Percentiles rank a stretch among this genome's conserved stretches.
These are phyloP conservation scores for Luzula sylvatica DNA, from an alignment of 176 grass and related monocot genomes.

Conservation along the genomic window DNA sequence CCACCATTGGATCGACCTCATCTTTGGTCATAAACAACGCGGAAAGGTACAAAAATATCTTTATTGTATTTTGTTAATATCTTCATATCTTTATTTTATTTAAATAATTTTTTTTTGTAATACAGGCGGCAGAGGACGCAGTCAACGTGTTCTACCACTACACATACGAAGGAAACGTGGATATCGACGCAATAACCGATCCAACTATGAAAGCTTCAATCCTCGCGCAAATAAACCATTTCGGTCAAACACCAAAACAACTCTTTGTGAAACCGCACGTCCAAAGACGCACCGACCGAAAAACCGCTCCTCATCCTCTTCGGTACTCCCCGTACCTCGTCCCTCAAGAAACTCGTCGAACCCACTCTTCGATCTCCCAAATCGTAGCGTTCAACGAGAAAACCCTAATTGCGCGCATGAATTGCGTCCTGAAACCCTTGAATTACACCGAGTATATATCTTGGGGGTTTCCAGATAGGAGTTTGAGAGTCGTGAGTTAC, in stretches of 20 bases:
- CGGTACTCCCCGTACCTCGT: constrained; percentile 56
- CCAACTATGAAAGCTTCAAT: constrained; percentile 99
- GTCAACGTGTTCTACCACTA: constrained; percentile 99
- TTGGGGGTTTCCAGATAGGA: constrained; percentile 94
- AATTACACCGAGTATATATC: constrained; percentile 78
- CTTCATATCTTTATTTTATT: constrained; percentile 11
- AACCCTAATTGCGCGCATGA: constrained; percentile 49
- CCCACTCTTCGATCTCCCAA: constrained; percentile 66
- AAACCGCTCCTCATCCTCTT: constrained; percentile 76
- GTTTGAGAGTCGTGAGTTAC: constrained; percentile 84
- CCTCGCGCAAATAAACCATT: constrained; percentile 99
- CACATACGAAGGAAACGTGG: constrained; percentile 96
- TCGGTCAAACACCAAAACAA: constrained; percentile 98
- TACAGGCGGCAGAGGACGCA: constrained; percentile 91
- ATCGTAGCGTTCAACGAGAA: constrained; percentile 92
- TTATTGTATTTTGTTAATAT: constrained; percentile 11
- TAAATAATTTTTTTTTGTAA: constrained; percentile 23
- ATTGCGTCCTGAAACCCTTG: constrained; percentile 79
- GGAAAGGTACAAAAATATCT: constrained; percentile 58
- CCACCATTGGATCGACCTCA: constrained; percentile 97
- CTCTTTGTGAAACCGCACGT: constrained; percentile 82
- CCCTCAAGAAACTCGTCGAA: constrained; percentile 74
- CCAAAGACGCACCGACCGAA: constrained; percentile 77
- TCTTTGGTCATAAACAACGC: constrained; percentile 95
- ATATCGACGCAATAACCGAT: constrained; percentile 92